Evolutionary conservation across 106 monocot genomes (phyloP).

Genomic region (Acorus calamus): DNA sequence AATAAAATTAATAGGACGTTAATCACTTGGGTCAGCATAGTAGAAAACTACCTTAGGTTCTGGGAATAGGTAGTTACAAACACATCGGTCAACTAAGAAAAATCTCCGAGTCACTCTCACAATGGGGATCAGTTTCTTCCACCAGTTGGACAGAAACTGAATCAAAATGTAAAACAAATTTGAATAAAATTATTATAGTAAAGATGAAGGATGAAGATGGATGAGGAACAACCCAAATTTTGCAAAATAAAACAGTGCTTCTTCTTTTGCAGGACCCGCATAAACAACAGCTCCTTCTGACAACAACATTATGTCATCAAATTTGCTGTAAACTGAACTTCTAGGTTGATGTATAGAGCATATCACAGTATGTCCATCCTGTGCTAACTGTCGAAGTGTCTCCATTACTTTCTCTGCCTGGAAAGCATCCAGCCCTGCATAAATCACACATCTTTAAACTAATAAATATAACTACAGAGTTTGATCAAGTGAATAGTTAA

Average conservation of each 20-base stretch:
- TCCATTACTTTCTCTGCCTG: conserved; percentile 99
- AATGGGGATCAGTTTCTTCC: no score
- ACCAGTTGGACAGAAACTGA: no score
- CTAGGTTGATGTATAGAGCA: conserved; percentile 98
- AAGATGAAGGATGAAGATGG: not conserved
- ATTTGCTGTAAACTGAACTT: conserved; percentile 85
- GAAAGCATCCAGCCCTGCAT: conserved; percentile 92
- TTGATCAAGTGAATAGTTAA: no score
- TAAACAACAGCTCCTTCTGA: conserved; percentile 83
- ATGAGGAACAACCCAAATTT: conserved; percentile 51
- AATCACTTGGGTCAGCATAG: no score
- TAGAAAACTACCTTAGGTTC: no score
- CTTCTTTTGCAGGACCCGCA: conserved; percentile 82
- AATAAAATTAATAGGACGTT: no score
- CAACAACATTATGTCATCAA: conserved; percentile 91
- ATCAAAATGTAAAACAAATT: no score
- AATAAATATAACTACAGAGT: not conserved
- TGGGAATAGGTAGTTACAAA: no score
- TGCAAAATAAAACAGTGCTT: conserved; percentile 69
- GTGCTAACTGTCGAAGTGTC: conserved; percentile 76
- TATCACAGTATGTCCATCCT: conserved; percentile 94
- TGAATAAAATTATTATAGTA: no score
- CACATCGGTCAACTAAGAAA: no score
- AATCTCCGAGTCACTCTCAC: no score
- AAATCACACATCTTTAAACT: not conserved